phyloP scores from a whole-genome alignment of 768 basidiomycete genomes.

The Hygrophoropsis aurantiaca region DNA sequence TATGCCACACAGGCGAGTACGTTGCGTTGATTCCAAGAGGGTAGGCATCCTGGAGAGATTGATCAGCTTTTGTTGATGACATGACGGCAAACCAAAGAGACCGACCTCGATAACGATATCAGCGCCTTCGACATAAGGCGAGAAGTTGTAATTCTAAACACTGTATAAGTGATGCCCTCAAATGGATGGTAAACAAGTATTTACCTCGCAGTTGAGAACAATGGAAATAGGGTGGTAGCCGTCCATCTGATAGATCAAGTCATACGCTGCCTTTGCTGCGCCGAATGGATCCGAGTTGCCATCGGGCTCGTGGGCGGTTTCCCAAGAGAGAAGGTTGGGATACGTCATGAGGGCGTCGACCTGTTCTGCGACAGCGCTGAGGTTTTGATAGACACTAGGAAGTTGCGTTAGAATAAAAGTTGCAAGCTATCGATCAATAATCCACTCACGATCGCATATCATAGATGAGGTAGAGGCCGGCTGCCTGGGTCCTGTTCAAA shows the following conservation, averaged over 20 bases:
- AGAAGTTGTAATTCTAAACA: constrained; percentile 62
- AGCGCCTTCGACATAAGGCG: constrained; percentile 56
- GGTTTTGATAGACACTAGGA: constrained; percentile 60
- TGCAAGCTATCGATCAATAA: too few species aligned
- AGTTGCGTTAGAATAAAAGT: not conserved
- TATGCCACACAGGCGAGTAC: constrained; percentile 58
- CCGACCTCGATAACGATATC: constrained; percentile 72
- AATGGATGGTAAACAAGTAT: not conserved
- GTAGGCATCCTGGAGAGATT: constrained; percentile 17
- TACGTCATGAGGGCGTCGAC: constrained; percentile 65
- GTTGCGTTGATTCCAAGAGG: constrained; percentile 58
- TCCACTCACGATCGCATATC: constrained; percentile 67
- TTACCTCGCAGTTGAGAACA: constrained; percentile 47
- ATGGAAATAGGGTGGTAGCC: constrained; percentile 61
- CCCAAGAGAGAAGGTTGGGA: constrained; percentile 68
- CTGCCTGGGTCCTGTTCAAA: constrained; percentile 13
- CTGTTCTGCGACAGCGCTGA: constrained; percentile 57
- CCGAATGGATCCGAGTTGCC: constrained; percentile 65
- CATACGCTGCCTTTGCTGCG: constrained; percentile 48
- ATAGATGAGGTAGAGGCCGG: constrained; percentile 64
- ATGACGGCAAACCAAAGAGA: constrained; percentile 37
- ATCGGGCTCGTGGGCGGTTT: constrained; percentile 74
- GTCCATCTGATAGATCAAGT: constrained; percentile 48
- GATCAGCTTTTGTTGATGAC: not conserved
- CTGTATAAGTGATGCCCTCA: not conserved